Base-by-base conservation (phyloP, 1,284 basidiomycete genomes). In the Cryptococcus depauperatus region DNA sequence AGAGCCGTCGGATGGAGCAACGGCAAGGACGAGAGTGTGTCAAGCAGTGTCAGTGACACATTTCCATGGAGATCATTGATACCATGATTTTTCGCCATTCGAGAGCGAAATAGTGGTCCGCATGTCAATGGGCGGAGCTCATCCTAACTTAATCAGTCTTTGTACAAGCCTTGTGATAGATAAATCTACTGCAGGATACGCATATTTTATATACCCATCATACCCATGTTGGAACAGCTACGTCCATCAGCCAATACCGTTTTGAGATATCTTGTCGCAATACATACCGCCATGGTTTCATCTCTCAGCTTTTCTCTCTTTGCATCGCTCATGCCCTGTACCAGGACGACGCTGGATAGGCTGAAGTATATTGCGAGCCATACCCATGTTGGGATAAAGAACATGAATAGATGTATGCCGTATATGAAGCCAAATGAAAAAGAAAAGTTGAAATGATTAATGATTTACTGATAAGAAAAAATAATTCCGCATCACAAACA, bases 41-140 rank as follows among this genome's bases (percentile, higher is more conserved):
- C 68, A 26, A 72, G 56, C 16, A 68, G 61, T 4, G 69, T 70
- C 35, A 70, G 56, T 18, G 62, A 62, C 14, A 56, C 59, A 43
- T 70, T 70, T 29, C 87, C 87, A 70, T 81, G 85, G 26, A 86
- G 86, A 66, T 91, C 83, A 50, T 90, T 84, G 59, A 69, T 48
- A 7, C 65, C 65, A 27, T 58, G 51, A 46, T 67, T 62, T 26
- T 28, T 32, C 3, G 54, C 38, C 44, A 64, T 54, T 9, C 57
- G 44, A 38, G 60, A 59, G 10, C 67, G 64, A 34, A 39, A 18
- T n/a, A 63, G 47, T 6, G 67, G 64, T 23, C 75, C 77, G 64
- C 91, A 96, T 11, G 85, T 82, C n/a, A 95, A 69, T 1, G 91
- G 90, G 14, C 82, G 80, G 23, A 95, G 76, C 83, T 95, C 72